Evolutionary conservation across 2,329 filamentous ascomycete species (phyloP), one percentile per base, ranked within the genome.

Genomic region (Acephala macrosclerotiorum): DNA sequence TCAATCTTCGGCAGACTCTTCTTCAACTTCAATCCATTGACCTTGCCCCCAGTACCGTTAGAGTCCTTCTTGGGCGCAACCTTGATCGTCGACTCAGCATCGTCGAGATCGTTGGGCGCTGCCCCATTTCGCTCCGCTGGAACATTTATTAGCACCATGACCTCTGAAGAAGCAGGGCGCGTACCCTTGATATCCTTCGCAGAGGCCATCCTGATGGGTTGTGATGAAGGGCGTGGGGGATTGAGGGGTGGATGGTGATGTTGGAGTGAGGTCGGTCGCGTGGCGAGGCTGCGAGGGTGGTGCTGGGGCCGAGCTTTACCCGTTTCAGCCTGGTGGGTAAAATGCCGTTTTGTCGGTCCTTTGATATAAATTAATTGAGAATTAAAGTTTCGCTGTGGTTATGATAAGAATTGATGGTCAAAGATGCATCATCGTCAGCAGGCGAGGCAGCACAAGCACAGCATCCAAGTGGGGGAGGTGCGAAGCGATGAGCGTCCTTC

Each of bases 81-180:
- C 76, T 89, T 89, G 76, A 88, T 88, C 29, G 86, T 88, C 67
- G 82, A 82, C 72, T 88, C 86, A 53, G 87, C 85, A 66, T 84
- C 85, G 14, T 42, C 38, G 3, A 42, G 12, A 42, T 42, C 49
- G 79, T 74, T 76, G 40, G 64, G 67, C n/a, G n/a, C n/a, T n/a
- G n/a, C n/a, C n/a, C n/a, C n/a, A n/a, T n/a, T n/a, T 58, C 60
- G 57, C 25, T 65, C 60, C 56, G 67, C 70, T 71, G 60, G n/a
- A 51, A 29, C 25, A 53, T 53, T 35, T 36, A 53, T 63, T 59
- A 63, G 51, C 36, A 42, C 51, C 58, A 18, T 20, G 29, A 18
- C 47, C 26, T 47, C n/a, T 58, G 18, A 22, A 36, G 35, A 33
- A n/a, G 16, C n/a, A 20, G 22, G 29, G 22, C 18, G 47, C 26